Evolutionary conservation across 2,329 filamentous ascomycete genomes (phyloP), one percentile per base, ranked within the genome.

Genomic region (Tolypocladium nubicola): DNA sequence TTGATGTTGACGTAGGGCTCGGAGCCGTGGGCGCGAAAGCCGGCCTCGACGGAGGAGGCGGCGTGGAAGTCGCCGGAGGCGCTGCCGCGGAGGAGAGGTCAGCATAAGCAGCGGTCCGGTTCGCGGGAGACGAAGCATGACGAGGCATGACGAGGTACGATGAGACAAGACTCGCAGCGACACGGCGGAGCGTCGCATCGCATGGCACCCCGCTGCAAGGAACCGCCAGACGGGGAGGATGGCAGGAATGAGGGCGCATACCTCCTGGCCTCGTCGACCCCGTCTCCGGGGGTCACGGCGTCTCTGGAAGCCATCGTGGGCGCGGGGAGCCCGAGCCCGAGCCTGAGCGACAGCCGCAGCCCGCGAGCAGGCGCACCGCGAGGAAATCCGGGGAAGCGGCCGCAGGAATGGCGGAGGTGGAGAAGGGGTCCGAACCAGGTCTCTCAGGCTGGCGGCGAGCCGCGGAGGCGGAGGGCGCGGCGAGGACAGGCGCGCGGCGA

Each of bases 1-100:
- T 77, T 76, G 45, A 79, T 71, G 56, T 78, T 74, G 52, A 76
- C 65, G 47, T 66, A 66, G n/a, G 68, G 65, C 37, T 70, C 65
- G 33, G 68, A 64, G 26, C 63, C 60, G 52, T 64, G 68, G 19
- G 62, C 66, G 38, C 68, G 68, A 30, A 62, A 66, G 26, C 71
- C 74, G 58, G 71, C 70, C 61, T 77, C 73, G 43, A 69, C 65
- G 39, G 67, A 68, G 39, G 68, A 65, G 54, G 68, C 66, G 21
- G 63, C 61, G 40, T 67, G 65, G 47, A 67, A 63, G 40, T 67
- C 63, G 47, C 65, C 63, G 21, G 61, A 65, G 56, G 58, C 61
- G 53, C 64, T 68, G 61, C 56, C 54, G 60, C 50, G 33, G 26
- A 41, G 8, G 26, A 19, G 23, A 30, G 38, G 38, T 54, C 37